phyloP scores from a whole-genome alignment of 2,329 filamentous ascomycete genomes.

The Talaromyces sp. region DNA sequence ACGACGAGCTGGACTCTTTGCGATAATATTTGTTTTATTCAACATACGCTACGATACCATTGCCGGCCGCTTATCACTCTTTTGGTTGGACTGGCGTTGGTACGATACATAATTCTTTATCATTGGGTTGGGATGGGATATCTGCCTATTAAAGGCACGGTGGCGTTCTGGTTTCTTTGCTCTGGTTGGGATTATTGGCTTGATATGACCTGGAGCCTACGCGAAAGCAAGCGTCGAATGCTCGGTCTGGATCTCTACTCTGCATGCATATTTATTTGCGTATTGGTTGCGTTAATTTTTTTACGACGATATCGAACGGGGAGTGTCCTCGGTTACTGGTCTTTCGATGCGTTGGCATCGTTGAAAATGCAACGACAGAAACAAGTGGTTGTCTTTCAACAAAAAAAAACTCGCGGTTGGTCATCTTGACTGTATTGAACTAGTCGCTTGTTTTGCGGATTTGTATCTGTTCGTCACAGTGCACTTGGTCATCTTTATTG shows the following conservation, averaged over 20 bases:
- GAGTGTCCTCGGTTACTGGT: background rate
- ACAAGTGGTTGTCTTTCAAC: too few relatives aligned
- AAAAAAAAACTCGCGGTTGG: constrained; percentile 22
- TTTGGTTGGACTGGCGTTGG: constrained; percentile 4
- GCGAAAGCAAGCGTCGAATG: constrained; percentile 20
- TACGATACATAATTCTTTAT: constrained; percentile 6
- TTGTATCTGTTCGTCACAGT: background rate
- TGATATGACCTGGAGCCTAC: constrained; percentile 20
- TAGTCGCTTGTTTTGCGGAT: constrained; percentile 20
- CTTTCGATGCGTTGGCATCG: background rate
- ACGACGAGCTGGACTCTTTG: constrained; percentile 17
- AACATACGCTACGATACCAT: constrained; percentile 13
- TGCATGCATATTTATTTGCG: constrained; percentile 7
- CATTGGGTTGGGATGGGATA: constrained; percentile 16
- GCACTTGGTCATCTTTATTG: constrained; percentile 31
- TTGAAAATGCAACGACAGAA: background rate
- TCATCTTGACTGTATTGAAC: constrained; percentile 38
- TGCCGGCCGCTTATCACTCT: constrained; percentile 6
- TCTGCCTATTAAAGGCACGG: constrained; percentile 19
- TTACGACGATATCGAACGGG: constrained; percentile 3
- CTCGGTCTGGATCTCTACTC: constrained; percentile 17
- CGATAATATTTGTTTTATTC: constrained; percentile 14
- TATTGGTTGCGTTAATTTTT: constrained; percentile 1
- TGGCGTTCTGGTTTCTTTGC: constrained; percentile 15
- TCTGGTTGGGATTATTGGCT: constrained; percentile 12